phyloP scores from a whole-genome alignment of 306 rosid genomes.

The Comarum palustre region DNA sequence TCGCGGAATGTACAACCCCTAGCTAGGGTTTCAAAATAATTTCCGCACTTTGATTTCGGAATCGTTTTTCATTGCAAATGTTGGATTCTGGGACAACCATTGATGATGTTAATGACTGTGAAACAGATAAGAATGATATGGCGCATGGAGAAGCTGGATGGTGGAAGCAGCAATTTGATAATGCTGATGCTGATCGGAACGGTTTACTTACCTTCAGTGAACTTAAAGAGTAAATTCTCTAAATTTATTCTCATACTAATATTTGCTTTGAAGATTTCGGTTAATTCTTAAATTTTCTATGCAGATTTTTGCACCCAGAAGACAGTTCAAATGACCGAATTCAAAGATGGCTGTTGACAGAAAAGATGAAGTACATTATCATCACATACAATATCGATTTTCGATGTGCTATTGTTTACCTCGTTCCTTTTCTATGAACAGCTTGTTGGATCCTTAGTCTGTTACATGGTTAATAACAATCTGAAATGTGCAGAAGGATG shows the following conservation, averaged over 20 bases:
- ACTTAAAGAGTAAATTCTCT: slow-evolving; percentile 49
- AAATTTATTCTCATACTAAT: not conserved
- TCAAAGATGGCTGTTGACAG: slow-evolving; percentile 53
- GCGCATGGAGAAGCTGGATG: slow-evolving; percentile 77
- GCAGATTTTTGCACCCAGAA: slow-evolving; percentile 78
- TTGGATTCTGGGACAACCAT: not conserved
- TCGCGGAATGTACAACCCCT: not conserved
- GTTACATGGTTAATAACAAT: not conserved
- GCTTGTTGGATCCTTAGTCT: not conserved
- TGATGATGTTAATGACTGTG: slow-evolving; percentile 12
- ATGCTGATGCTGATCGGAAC: slow-evolving; percentile 53
- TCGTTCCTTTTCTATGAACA: not conserved
- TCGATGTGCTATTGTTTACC: not conserved
- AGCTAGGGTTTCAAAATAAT: not conserved
- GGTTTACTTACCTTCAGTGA: slow-evolving; percentile 59
- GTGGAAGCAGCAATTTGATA: slow-evolving; percentile 62
- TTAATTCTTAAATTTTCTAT: not conserved
- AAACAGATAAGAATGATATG: slow-evolving; percentile 50
- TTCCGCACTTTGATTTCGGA: not conserved
- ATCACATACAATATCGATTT: not conserved
- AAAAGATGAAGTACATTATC: slow-evolving; percentile 45
- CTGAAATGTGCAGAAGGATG: slow-evolving; percentile 43
- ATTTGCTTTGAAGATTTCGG: not conserved
- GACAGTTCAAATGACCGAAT: slow-evolving; percentile 53
- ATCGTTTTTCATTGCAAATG: not conserved